phyloP scores from a whole-genome alignment of 148 eudicot genomes.

The Simmondsia chinensis region DNA sequence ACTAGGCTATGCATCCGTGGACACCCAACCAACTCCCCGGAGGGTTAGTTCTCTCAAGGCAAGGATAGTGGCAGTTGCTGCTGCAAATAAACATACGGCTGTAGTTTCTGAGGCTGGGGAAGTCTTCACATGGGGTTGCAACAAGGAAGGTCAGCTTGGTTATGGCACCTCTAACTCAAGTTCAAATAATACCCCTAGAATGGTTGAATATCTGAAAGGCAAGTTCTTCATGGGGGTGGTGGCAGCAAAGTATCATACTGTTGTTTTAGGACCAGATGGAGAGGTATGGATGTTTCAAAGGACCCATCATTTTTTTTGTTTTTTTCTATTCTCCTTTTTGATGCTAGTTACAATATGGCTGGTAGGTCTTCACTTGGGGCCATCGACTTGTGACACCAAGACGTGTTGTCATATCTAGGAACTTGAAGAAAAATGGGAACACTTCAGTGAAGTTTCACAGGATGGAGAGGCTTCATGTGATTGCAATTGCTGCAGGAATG shows the following conservation, averaged over 20 bases:
- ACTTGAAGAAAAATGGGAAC: conserved; percentile 63
- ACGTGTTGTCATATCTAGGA: conserved; percentile 69
- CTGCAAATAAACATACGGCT: conserved; percentile 95
- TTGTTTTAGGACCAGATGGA: conserved; percentile 90
- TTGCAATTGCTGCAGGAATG: conserved; percentile 79
- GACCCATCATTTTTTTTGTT: neutral
- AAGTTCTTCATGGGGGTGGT: conserved; percentile 57
- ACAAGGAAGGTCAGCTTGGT: conserved; percentile 98
- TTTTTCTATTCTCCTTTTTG: neutral
- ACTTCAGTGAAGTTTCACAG: conserved; percentile 67
- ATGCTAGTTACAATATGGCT: conserved; percentile 6
- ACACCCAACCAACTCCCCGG: conserved; percentile 94
- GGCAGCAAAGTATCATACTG: conserved; percentile 85
- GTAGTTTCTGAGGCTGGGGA: conserved; percentile 90
- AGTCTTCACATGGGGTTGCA: conserved; percentile 96
- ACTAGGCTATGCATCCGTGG: conserved; percentile 97
- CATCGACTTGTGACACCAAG: conserved; percentile 95
- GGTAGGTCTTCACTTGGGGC: conserved; percentile 97
- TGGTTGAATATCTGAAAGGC: conserved; percentile 90
- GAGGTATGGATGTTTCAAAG: conserved; percentile 48
- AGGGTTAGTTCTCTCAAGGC: conserved; percentile 76
- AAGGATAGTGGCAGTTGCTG: conserved; percentile 85
- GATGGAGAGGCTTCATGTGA: conserved; percentile 69
- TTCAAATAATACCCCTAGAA: conserved; percentile 80
- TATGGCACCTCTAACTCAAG: conserved; percentile 99